These are phyloP conservation scores for Arabidopsis thaliana DNA, from an alignment of 345 rosid species.

Conservation along the genomic window DNA sequence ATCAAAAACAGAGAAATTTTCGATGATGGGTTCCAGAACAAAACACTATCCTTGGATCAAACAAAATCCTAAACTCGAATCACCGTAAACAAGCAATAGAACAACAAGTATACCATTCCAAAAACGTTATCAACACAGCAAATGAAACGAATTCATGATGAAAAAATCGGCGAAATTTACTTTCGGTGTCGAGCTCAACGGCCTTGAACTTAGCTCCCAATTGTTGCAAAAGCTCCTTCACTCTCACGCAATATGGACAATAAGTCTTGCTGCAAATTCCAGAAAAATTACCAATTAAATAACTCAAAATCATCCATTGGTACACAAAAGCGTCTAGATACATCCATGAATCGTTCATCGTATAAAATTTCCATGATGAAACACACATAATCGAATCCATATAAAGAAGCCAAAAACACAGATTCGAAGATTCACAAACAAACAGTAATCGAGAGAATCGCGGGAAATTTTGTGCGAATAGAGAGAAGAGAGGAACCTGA, in stretches of 20 bases:
- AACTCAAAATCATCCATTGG: background rate
- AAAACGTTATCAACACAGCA: background rate
- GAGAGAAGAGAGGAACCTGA: constrained; percentile 50
- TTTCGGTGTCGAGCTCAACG: constrained; percentile 66
- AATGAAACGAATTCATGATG: background rate
- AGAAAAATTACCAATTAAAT: background rate
- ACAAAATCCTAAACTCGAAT: constrained; percentile 1
- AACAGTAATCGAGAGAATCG: background rate
- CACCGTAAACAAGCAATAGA: background rate
- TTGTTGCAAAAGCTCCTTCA: constrained; percentile 68
- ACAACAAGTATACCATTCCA: background rate
- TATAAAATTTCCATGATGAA: background rate
- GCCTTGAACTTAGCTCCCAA: constrained; percentile 59
- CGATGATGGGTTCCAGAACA: too few relatives aligned
- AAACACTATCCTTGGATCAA: background rate
- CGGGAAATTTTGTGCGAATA: background rate
- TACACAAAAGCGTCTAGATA: constrained; percentile 33
- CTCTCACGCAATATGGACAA: constrained; percentile 68
- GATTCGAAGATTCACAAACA: background rate
- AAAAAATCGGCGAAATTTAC: constrained; percentile 44
- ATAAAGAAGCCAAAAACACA: background rate
- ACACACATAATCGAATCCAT: background rate
- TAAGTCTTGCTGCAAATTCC: constrained; percentile 59
- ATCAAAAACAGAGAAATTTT: background rate
- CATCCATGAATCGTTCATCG: constrained; percentile 21